A percentile compares a stretch with the other conserved stretches of the same genome.
Evolutionary conservation across 495 filamentous ascomycete genomes (phyloP).

Genomic region (Pseudotulostoma volvatum): DNA sequence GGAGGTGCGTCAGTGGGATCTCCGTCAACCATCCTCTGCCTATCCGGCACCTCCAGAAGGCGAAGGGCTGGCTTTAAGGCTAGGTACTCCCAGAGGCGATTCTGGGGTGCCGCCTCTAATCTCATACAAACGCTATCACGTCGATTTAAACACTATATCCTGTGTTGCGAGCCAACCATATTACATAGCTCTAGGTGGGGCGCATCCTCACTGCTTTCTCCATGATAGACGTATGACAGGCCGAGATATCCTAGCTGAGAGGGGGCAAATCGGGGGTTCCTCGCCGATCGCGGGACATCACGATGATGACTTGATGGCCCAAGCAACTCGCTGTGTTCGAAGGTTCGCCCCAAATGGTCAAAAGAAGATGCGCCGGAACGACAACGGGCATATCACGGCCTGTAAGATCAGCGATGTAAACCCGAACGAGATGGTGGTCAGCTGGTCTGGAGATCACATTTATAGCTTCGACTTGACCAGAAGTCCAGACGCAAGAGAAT

Average conservation of each 20-base stretch:
- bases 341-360: slow-evolving; percentile 50
- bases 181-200: slow-evolving; percentile 60
- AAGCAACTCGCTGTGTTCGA: slow-evolving; percentile 53
- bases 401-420: slow-evolving; percentile 68
- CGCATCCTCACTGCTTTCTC: slow-evolving; percentile 58
- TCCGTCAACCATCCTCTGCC: slow-evolving; percentile 45
- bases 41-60: slow-evolving; percentile 41
- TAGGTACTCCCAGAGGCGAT: slow-evolving; percentile 32
- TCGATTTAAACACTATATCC: slow-evolving; percentile 62
- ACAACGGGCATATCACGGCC: slow-evolving; percentile 55
- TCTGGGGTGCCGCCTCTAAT: slow-evolving; percentile 52
- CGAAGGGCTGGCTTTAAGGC: slow-evolving; percentile 28
- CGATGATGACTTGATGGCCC: slow-evolving; percentile 42
- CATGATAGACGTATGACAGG: slow-evolving; percentile 63
- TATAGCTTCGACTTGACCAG: slow-evolving; percentile 56
- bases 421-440: slow-evolving; percentile 57
- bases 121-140: slow-evolving; percentile 46
- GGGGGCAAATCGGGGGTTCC: slow-evolving; percentile 25
- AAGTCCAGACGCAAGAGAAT: slow-evolving; percentile 37
- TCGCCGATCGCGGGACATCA: slow-evolving; percentile 19
- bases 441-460: slow-evolving; percentile 61
- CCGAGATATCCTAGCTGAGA: slow-evolving; percentile 38
- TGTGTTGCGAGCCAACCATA: slow-evolving; percentile 58
- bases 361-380: slow-evolving; percentile 31
- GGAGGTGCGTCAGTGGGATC: slow-evolving; percentile 60